These are phyloP conservation scores for Trichoderma sp. DNA, from an alignment of 2,329 filamentous ascomycete genomes.

Conservation along the genomic window DNA sequence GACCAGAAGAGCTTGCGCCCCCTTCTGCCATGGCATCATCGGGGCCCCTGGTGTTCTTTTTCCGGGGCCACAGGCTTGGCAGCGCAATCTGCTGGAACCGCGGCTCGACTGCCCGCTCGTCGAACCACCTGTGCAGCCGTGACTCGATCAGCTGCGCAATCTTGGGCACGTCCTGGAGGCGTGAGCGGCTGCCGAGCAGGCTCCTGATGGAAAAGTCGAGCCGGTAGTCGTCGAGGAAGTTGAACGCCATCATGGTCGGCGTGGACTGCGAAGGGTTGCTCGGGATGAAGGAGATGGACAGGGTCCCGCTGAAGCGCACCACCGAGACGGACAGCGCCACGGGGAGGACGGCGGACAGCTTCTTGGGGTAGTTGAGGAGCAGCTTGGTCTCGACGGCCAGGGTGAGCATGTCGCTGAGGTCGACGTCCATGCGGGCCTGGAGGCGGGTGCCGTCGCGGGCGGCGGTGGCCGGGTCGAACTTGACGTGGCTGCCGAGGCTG, in stretches of 20 bases:
- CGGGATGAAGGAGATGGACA: slow-evolving; percentile 91
- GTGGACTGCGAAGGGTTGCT: slow-evolving; percentile 67
- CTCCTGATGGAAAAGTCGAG: slow-evolving; percentile 81
- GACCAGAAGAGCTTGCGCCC: slow-evolving; percentile 51
- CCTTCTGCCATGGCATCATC: slow-evolving; percentile 58
- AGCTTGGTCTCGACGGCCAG: slow-evolving; percentile 93
- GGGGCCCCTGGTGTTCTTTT: slow-evolving; percentile 78
- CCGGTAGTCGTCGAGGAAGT: slow-evolving; percentile 86
- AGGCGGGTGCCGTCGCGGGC: slow-evolving; percentile 70
- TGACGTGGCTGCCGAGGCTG: slow-evolving; percentile 53
- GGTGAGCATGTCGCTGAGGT: slow-evolving; percentile 93
- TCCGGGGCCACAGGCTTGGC: slow-evolving; percentile 80
- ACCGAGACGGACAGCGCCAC: slow-evolving; percentile 91
- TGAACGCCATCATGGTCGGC: slow-evolving; percentile 90
- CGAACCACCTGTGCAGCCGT: slow-evolving; percentile 82
- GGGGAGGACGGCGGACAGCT: slow-evolving; percentile 82
- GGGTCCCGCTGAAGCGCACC: slow-evolving; percentile 89
- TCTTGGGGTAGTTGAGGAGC: slow-evolving; percentile 91
- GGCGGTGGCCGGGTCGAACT: slow-evolving; percentile 56
- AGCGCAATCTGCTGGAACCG: slow-evolving; percentile 85
- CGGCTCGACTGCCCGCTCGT: slow-evolving; percentile 82
- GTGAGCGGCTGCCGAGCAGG: slow-evolving; percentile 75
- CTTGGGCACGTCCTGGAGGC: slow-evolving; percentile 83
- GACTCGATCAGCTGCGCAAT: slow-evolving; percentile 83
- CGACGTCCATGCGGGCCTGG: slow-evolving; percentile 95